Evolutionary conservation across 176 grass and related monocot genomes (phyloP).

Genomic region (Musa itinerans): DNA sequence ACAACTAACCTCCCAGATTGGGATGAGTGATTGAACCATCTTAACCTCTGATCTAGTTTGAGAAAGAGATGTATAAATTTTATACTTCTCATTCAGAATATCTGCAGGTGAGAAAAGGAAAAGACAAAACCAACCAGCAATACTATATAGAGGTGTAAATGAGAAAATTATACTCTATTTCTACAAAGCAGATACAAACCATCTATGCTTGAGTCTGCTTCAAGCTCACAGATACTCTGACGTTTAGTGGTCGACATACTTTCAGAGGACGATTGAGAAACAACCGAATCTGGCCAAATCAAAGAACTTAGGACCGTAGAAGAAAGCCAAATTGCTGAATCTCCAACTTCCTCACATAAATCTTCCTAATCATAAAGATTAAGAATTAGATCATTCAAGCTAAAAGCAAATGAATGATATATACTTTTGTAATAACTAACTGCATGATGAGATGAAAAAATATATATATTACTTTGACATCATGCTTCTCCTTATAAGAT

Average conservation of each 20-base stretch:
- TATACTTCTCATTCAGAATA: slow-evolving; percentile 80
- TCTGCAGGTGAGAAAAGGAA: slow-evolving; percentile 38
- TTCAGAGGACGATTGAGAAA: slow-evolving; percentile 23
- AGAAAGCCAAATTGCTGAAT: slow-evolving; percentile 56
- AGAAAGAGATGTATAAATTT: slow-evolving; percentile 74
- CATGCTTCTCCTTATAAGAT: slow-evolving; percentile 23
- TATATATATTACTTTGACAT: slow-evolving; percentile 24
- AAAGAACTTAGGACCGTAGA: slow-evolving; percentile 59
- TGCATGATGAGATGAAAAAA: not conserved
- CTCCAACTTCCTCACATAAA: slow-evolving; percentile 33
- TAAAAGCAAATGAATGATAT: slow-evolving; percentile 10
- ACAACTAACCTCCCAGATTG: slow-evolving; percentile 82
- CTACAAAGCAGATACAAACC: slow-evolving; percentile 27
- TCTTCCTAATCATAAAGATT: slow-evolving; percentile 37
- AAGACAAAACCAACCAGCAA: not conserved
- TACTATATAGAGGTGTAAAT: not conserved
- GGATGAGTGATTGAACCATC: slow-evolving; percentile 89
- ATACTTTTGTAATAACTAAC: not conserved
- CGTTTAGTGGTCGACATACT: slow-evolving; percentile 19
- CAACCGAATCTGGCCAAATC: slow-evolving; percentile 37
- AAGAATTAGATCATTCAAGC: slow-evolving; percentile 1
- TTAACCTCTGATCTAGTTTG: slow-evolving; percentile 58
- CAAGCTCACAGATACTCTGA: slow-evolving; percentile 85
- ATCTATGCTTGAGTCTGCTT: slow-evolving; percentile 72
- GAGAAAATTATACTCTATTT: slow-evolving; percentile 12